Conservation (phyloP, 768 basidiomycete species). For the Hemileccinum impolitum region DNA sequence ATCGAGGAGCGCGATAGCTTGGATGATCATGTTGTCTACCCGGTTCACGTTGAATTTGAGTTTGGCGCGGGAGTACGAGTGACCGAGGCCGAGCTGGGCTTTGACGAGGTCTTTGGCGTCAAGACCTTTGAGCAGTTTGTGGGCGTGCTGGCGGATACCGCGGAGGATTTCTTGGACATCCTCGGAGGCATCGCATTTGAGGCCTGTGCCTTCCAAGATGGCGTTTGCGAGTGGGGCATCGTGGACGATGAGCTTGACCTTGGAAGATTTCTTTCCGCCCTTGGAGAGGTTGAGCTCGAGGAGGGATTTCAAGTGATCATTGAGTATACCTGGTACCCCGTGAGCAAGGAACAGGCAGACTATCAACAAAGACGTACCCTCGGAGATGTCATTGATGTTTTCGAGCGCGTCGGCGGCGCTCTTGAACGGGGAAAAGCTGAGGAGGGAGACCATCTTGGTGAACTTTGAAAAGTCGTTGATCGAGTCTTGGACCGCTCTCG, state of each 20-base stretch:
- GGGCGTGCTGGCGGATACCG: slow-evolving; percentile 87
- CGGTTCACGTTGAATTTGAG: slow-evolving; percentile 98
- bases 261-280: slow-evolving; percentile 57
- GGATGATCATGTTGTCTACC: slow-evolving; percentile 99
- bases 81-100: slow-evolving; percentile 94
- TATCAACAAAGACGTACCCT: slow-evolving; percentile 56
- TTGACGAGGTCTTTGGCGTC: slow-evolving; percentile 84
- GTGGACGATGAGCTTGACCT: slow-evolving; percentile 73
- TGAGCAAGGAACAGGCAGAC: neutral
- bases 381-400: slow-evolving; percentile 94
- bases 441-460: slow-evolving; percentile 84
- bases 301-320: slow-evolving; percentile 77
- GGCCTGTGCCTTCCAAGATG: slow-evolving; percentile 68
- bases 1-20: slow-evolving; percentile 96
- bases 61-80: slow-evolving; percentile 96
- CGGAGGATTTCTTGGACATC: slow-evolving; percentile 82
- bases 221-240: slow-evolving; percentile 72
- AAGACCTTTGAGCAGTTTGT: slow-evolving; percentile 86
- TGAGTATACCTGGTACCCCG: slow-evolving; percentile 63
- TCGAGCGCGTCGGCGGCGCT: slow-evolving; percentile 91
- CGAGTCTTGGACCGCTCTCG: slow-evolving; percentile 76
- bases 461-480: slow-evolving; percentile 87
- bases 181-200: slow-evolving; percentile 81
- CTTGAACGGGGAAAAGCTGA: slow-evolving; percentile 93
- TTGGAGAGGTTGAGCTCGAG: slow-evolving; percentile 87